These are phyloP conservation scores for Adansonia digitata DNA, from an alignment of 345 rosid genomes.

Conservation along the genomic window DNA sequence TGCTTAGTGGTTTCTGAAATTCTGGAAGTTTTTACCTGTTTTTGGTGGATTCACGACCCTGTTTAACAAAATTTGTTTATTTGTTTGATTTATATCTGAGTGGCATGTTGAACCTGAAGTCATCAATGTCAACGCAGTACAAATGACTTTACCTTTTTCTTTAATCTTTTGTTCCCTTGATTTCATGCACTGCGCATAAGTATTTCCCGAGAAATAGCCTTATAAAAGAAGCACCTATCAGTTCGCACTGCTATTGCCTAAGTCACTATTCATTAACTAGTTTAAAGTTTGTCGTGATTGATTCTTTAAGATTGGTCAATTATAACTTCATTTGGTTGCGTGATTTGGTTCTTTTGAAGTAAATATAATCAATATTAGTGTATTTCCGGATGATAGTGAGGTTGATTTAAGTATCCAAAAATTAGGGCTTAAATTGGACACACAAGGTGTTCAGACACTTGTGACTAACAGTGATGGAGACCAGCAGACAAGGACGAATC, in stretches of 20 bases:
- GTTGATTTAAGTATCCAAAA: slow-evolving; percentile 12
- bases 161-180: background rate
- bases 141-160: background rate
- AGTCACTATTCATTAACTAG: background rate
- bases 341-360: slow-evolving; percentile 9
- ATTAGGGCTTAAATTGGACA: slow-evolving; percentile 29
- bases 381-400: slow-evolving; percentile 25
- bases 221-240: background rate
- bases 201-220: background rate
- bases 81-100: too few species aligned
- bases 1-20: background rate
- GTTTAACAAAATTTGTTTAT: background rate
- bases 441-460: slow-evolving; percentile 27
- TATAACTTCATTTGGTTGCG: slow-evolving; percentile 10
- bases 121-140: background rate
- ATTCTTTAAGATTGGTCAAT: background rate
- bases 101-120: background rate
- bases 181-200: background rate
- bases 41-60: background rate
- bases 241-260: background rate
- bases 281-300: background rate
- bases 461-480: slow-evolving; percentile 36
- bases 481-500: slow-evolving; percentile 39
- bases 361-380: background rate
- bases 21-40: background rate